A percentile compares a stretch with the other conserved stretches of the same genome.
Evolutionary conservation across 176 grass and related monocot genomes (phyloP).

Genomic region (Oryza officinalis): DNA sequence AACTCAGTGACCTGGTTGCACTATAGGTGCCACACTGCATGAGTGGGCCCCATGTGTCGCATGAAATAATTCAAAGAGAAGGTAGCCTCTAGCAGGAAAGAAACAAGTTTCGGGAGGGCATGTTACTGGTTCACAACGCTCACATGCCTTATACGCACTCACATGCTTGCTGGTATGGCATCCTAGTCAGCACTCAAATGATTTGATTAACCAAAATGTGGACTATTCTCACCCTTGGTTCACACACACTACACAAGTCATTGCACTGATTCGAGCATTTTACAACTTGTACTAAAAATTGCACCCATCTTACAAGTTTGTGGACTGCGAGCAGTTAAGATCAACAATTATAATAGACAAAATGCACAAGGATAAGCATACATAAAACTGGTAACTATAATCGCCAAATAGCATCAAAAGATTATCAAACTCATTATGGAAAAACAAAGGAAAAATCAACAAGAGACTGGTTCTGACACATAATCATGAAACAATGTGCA

Average conservation of each 20-base stretch:
- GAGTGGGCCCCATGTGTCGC: neutral
- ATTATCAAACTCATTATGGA: neutral
- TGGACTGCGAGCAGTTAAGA: neutral
- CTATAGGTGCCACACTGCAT: neutral
- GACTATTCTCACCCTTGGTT: too few species aligned
- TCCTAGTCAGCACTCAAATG: neutral
- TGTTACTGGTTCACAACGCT: neutral
- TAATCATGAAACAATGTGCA: constrained; percentile 1
- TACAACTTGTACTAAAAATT: neutral
- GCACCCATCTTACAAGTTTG: neutral
- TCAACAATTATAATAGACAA: constrained; percentile 12
- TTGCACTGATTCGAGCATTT: neutral
- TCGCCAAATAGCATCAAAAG: neutral
- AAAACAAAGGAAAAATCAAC: neutral
- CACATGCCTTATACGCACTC: neutral
- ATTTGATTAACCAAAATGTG: too few species aligned
- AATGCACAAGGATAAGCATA: neutral
- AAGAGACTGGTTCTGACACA: neutral
- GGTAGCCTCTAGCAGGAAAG: neutral
- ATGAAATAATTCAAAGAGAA: neutral
- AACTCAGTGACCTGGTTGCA: neutral
- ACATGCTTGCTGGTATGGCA: neutral
- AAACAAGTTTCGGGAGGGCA: neutral
- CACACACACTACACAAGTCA: too few species aligned
- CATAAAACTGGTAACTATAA: neutral